Conservation (phyloP, 495 filamentous ascomycete species). For the Amorphotheca resinae region DNA sequence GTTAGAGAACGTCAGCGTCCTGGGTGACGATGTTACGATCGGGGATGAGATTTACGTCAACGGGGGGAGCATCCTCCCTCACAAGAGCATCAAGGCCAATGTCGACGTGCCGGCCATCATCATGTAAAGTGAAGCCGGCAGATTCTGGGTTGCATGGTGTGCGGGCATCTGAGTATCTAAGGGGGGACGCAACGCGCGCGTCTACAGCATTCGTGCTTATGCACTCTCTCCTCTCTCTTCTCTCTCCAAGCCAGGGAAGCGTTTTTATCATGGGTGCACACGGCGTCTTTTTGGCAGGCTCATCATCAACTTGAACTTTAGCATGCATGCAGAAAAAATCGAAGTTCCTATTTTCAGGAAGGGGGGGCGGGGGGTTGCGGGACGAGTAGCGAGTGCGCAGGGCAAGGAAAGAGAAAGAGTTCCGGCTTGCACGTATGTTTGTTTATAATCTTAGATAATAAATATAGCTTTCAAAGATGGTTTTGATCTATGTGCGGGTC, state of each 20-base stretch:
- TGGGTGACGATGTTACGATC: constrained; percentile 98
- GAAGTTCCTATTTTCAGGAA: background rate
- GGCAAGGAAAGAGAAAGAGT: no score
- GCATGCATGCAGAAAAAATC: constrained; percentile 1
- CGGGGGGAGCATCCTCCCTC: constrained; percentile 87
- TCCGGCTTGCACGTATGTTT: no score
- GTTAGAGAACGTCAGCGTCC: constrained; percentile 91
- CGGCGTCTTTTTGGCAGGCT: constrained; percentile 7
- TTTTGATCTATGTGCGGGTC: no score
- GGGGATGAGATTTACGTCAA: constrained; percentile 99
- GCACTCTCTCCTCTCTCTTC: constrained; percentile 1
- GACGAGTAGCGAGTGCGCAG: no score
- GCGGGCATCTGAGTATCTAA: no score
- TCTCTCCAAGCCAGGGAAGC: background rate
- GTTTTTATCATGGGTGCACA: constrained; percentile 1
- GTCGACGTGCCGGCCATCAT: constrained; percentile 87
- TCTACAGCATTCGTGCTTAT: no score
- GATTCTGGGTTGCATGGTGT: background rate
- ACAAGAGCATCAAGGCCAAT: constrained; percentile 99
- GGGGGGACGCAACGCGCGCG: no score
- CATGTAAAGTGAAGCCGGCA: constrained; percentile 47
- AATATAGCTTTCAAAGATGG: no score
- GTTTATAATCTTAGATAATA: no score
- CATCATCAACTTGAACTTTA: no score
- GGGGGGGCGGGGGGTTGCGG: no score